Conservation (phyloP, 768 basidiomycete species). For the Pleurotus ostreatus region DNA sequence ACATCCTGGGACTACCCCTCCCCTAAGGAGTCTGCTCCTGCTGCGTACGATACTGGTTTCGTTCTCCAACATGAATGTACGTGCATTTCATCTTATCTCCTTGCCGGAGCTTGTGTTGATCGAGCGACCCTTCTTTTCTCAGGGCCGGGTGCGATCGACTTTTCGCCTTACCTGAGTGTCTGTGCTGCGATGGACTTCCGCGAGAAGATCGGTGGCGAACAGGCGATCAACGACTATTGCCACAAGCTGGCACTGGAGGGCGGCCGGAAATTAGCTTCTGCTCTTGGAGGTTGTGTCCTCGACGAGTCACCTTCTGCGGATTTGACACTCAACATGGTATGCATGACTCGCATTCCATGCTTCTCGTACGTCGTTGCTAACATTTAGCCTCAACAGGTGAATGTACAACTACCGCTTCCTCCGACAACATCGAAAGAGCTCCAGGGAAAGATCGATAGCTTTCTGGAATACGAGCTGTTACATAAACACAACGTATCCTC, state of each 20-base stretch:
- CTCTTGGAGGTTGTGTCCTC: conserved; percentile 60
- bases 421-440: conserved; percentile 15
- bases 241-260: conserved; percentile 65
- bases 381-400: conserved; percentile 19
- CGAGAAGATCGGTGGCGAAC: conserved; percentile 69
- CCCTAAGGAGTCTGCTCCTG: conserved; percentile 29
- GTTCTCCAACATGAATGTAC: conserved; percentile 49
- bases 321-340: conserved; percentile 69
- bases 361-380: not conserved
- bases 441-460: conserved; percentile 14
- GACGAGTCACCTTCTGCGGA: conserved; percentile 42
- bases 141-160: conserved; percentile 65
- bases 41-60: conserved; percentile 30
- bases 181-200: conserved; percentile 69
- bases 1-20: conserved; percentile 51
- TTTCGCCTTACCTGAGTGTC: conserved; percentile 49
- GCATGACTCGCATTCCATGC: conserved; percentile 2
- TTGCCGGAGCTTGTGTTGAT: too few species aligned
- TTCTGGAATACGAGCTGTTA: conserved; percentile 25
- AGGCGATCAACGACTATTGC: conserved; percentile 66
- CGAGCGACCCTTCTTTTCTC: not conserved
- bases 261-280: conserved; percentile 52
- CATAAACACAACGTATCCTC: conserved; percentile 26
- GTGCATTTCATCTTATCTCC: conserved; percentile 9
- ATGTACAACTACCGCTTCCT: conserved; percentile 31